Base-by-base conservation (phyloP, 768 basidiomycete species). In the Boletus subparvulus region DNA sequence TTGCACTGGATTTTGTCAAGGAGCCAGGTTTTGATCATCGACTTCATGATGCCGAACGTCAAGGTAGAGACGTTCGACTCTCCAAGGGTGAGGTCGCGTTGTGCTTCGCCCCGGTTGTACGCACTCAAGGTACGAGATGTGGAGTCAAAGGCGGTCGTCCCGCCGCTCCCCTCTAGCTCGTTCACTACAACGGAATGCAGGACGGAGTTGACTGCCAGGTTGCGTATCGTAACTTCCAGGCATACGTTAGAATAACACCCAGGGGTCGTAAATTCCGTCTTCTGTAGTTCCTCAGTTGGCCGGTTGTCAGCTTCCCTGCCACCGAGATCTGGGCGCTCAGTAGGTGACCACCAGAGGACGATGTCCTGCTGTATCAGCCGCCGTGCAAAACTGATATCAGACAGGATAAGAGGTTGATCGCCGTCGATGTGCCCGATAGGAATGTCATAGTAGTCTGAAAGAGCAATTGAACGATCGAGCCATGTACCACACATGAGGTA, bases 281-380 rank as follows among this genome's bases (percentile, higher is more conserved):
- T 87, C 13, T 86, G 84, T 26, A 92, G 75, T 43, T 95, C 94
- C 56, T 92, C 90, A 1, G 80, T 74, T 1, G 85, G 83, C 45
- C 87, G 80, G 51, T 81, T 82, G 71, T 98, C 96, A 46, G 92
- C 85, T 69, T 99, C 94, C 48, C 88, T 82, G 4, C 97, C 97
- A 35, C 97, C 97, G 0, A 98, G 79, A 73, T 99, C 97, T 4
- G 97, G 95, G 19, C 83, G 82, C 32, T 92, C 85, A 4, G 87
- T 84, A 3, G 88, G 81, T 10, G 97, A 96, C 97, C 97, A 99
- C 97, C 97, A 99, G 4, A 99, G 77, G 4, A 98, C 78, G 66
- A 92, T 85, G 65, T 98, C 97, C 60, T 98, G 92, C 46, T 87
- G 85, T 32, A 88, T 76, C 51, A 98, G 74, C 41, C 91, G 84